These are phyloP conservation scores for Debaryomyces sp. DNA, from an alignment of 1,139 yeast species.

Conservation along the genomic window DNA sequence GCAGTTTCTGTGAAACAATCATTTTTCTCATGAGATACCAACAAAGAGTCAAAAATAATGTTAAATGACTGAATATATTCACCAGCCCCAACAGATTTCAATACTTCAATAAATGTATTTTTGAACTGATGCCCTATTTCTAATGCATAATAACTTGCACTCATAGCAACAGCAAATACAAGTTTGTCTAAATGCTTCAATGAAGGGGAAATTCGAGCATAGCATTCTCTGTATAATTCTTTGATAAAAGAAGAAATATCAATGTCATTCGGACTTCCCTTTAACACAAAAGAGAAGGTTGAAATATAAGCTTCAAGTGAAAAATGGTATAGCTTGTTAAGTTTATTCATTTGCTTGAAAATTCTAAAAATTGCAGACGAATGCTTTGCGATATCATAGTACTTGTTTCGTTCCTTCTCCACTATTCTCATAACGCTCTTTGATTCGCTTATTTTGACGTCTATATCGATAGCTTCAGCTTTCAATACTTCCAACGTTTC, in stretches of 20 bases:
- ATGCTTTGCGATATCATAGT: conserved; percentile 56
- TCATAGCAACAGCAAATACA: conserved; percentile 45
- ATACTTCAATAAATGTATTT: conserved; percentile 14
- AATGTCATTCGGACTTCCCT: conserved; percentile 15
- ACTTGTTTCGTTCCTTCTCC: conserved; percentile 49
- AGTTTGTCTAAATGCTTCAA: conserved; percentile 52
- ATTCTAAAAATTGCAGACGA: conserved; percentile 54
- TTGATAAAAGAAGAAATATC: conserved; percentile 28
- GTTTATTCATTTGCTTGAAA: conserved; percentile 42
- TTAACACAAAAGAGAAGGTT: conserved; percentile 44
- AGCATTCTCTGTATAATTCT: conserved; percentile 49
- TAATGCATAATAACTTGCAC: conserved; percentile 25
- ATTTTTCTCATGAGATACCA: neutral
- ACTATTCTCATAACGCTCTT: conserved; percentile 55
- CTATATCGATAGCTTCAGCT: conserved; percentile 58
- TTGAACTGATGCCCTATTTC: conserved; percentile 30
- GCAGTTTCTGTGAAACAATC: neutral
- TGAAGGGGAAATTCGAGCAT: conserved; percentile 49
- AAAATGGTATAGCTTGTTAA: conserved; percentile 60
- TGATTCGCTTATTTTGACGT: conserved; percentile 56
- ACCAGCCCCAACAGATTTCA: conserved; percentile 5
- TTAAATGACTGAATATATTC: neutral
- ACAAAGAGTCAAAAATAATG: conserved; percentile 4
- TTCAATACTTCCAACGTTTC: conserved; percentile 67
- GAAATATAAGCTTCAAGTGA: conserved; percentile 51